phyloP scores from a whole-genome alignment of 805 yeast species.

The Groenewaldozyma salmanticensis region DNA sequence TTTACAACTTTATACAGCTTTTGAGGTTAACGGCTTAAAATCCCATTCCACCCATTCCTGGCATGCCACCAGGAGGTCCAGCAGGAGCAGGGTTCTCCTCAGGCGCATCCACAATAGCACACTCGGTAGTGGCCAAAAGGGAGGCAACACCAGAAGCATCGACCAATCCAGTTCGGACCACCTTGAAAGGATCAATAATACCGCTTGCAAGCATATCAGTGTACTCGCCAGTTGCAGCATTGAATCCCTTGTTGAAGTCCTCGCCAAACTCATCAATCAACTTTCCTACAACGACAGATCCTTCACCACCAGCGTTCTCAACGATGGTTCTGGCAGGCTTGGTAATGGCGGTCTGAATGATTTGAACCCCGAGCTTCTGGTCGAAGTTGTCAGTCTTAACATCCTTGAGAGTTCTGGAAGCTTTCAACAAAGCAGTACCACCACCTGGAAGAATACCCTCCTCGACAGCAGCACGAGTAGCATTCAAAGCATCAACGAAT shows the following conservation, averaged over 20 bases:
- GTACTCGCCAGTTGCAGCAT: slow-evolving; percentile 84
- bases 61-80: slow-evolving; percentile 55
- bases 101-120: slow-evolving; percentile 95
- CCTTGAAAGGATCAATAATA: slow-evolving; percentile 97
- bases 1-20: slow-evolving; percentile 1
- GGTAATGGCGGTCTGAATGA: slow-evolving; percentile 84
- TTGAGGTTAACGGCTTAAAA: slow-evolving; percentile 13
- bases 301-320: slow-evolving; percentile 96
- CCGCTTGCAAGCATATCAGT: slow-evolving; percentile 96
- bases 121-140: slow-evolving; percentile 93
- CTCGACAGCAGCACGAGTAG: slow-evolving; percentile 98
- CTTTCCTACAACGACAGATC: slow-evolving; percentile 92
- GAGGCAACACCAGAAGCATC: slow-evolving; percentile 98
- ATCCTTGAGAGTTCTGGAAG: slow-evolving; percentile 62
- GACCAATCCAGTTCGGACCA: slow-evolving; percentile 87
- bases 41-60: slow-evolving; percentile 41
- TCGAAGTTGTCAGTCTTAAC: slow-evolving; percentile 82
- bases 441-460: slow-evolving; percentile 99
- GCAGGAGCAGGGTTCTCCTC: slow-evolving; percentile 53
- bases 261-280: slow-evolving; percentile 45
- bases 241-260: slow-evolving; percentile 84
- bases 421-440: slow-evolving; percentile 95
- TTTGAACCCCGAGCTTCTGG: slow-evolving; percentile 91
- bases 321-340: slow-evolving; percentile 94
- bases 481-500: slow-evolving; percentile 95